phyloP scores from a whole-genome alignment of 345 rosid species.

The Pistacia integerrima region DNA sequence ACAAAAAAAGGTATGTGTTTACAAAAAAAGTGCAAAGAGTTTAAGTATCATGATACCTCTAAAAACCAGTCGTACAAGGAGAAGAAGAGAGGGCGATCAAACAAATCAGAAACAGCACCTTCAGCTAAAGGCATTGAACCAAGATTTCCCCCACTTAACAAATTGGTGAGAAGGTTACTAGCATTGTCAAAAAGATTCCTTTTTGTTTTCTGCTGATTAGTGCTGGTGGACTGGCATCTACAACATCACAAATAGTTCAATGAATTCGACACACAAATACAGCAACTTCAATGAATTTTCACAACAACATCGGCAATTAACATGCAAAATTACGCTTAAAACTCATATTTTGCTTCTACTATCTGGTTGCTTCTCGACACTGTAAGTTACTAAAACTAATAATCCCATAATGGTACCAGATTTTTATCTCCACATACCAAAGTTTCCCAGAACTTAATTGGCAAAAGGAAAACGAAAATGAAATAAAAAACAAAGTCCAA shows the following conservation, averaged over 20 bases:
- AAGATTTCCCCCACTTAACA: conserved; percentile 78
- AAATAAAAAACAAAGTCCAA: not conserved
- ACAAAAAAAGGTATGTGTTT: too few relatives aligned
- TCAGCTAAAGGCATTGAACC: conserved; percentile 87
- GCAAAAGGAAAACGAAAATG: not conserved
- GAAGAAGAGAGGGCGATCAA: conserved; percentile 82
- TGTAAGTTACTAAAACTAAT: too few relatives aligned
- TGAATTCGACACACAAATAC: conserved; percentile 3
- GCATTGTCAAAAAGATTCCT: conserved; percentile 77
- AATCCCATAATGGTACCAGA: too few relatives aligned
- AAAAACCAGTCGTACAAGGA: conserved; percentile 88
- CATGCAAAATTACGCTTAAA: too few relatives aligned
- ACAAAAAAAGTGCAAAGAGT: not conserved
- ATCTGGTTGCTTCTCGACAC: too few relatives aligned
- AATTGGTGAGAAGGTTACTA: conserved; percentile 80
- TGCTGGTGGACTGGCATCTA: conserved; percentile 74
- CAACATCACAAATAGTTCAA: conserved; percentile 7
- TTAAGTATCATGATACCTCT: conserved; percentile 49
- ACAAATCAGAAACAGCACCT: conserved; percentile 92
- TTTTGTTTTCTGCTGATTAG: conserved; percentile 53
- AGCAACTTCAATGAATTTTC: not conserved
- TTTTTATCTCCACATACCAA: too few relatives aligned
- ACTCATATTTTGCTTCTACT: too few relatives aligned
- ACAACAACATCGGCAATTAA: not conserved
- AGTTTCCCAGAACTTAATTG: not conserved